Conservation (phyloP, 257 asterid species). For the Scutellaria barbata region DNA sequence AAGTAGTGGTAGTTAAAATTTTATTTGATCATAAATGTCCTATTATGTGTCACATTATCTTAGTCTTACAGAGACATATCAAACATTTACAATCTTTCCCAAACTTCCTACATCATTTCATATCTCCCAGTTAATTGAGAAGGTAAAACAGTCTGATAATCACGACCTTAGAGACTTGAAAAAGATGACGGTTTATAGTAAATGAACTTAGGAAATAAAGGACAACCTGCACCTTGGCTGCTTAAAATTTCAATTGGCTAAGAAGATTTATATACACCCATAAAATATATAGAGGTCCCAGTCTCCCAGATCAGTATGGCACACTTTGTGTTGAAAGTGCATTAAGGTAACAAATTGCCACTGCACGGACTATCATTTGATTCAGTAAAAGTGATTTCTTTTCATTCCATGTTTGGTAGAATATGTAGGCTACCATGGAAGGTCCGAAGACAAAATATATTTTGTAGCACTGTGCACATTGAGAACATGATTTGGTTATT, state of each 20-base stretch:
- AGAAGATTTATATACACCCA: neutral
- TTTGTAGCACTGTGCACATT: neutral
- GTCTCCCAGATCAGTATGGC: neutral
- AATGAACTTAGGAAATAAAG: too few species aligned
- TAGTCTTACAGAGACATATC: too few species aligned
- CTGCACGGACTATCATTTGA: neutral
- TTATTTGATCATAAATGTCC: neutral
- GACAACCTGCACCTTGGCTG: neutral
- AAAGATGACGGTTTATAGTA: too few species aligned
- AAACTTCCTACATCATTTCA: too few species aligned
- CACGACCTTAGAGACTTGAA: too few species aligned
- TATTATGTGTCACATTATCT: neutral
- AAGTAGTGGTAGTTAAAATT: neutral
- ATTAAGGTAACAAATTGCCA: neutral
- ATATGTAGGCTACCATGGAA: neutral
- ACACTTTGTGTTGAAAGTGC: neutral
- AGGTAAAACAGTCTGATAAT: too few species aligned
- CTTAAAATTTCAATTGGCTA: neutral
- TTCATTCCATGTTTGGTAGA: too few species aligned
- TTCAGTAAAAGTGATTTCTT: too few species aligned
- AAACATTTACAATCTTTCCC: too few species aligned
- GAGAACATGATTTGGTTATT: too few species aligned
- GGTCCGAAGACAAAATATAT: neutral
- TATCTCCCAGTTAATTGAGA: too few species aligned
- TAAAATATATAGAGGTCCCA: neutral